These are phyloP conservation scores for Poteriospumella lacustris DNA, from an alignment of 108 stramenopile species.

Conservation along the genomic window DNA sequence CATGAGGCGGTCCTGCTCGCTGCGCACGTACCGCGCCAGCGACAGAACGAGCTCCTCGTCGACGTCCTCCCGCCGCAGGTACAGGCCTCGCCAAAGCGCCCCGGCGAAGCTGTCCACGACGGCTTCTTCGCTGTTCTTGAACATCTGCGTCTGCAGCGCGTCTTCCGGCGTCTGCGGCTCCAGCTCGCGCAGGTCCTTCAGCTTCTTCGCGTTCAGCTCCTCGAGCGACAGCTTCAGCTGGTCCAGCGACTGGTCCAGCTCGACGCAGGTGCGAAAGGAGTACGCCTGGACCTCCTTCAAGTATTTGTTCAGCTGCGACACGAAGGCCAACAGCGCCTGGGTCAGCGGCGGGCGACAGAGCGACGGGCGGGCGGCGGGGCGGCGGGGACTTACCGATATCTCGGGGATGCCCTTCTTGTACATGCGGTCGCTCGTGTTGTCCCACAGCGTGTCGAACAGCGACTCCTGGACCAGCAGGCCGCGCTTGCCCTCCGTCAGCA, in stretches of 20 bases:
- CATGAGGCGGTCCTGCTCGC: background rate
- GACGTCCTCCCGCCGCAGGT: constrained; percentile 25
- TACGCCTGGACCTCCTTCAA: constrained; percentile 29
- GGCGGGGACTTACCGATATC: background rate
- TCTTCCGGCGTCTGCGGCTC: background rate
- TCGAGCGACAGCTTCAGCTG: background rate
- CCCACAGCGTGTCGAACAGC: constrained; percentile 20
- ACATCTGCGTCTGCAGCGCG: too few species aligned
- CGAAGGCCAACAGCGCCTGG: background rate
- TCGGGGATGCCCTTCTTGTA: background rate
- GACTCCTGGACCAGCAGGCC: constrained; percentile 9
- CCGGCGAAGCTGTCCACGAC: background rate
- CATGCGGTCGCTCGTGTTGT: constrained; percentile 7
- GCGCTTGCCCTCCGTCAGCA: constrained; percentile 16
- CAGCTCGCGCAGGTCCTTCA: background rate
- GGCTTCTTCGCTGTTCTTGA: background rate
- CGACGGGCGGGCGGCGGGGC: background rate
- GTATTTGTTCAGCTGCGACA: constrained; percentile 13
- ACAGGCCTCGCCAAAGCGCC: background rate
- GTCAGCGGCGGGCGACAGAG: background rate
- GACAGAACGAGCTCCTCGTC: constrained; percentile 4
- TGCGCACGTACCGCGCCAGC: constrained; percentile 13
- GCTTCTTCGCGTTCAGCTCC: background rate
- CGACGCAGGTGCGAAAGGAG: constrained; percentile 19
- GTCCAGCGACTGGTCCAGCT: background rate